Base-by-base conservation (phyloP, 2,329 filamentous ascomycete species). In the Fusarium subtropicale region DNA sequence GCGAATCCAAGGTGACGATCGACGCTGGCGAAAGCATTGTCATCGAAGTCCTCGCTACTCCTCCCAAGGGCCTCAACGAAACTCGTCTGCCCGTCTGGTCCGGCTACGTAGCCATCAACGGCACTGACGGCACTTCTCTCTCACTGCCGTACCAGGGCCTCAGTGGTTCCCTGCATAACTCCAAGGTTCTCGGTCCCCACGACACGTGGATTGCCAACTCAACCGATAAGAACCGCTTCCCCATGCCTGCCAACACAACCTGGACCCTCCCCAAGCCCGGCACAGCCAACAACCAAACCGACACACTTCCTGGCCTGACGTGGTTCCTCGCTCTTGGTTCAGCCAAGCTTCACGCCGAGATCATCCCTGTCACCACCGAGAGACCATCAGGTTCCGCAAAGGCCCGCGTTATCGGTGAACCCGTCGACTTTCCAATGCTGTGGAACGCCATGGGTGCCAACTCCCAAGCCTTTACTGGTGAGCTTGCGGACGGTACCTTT, bases 261-360 rank as follows among this genome's bases (percentile, higher is more conserved):
- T 85, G 84, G 60, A 66, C 73, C 1, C 76, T 86, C 6, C 83
- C 84, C 4, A 76, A 76, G 12, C 78, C 78, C 0, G 83, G 82
- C 41, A 77, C 75, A 2, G 47, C 65, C 12, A 71, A 66, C 47
- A 68, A 68, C 51, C 75, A 76, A 20, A 74, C 74, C 7, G 63
- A 74, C 30, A 73, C 75, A 11, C 73, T 83, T 16, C 84, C 85
- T 18, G 73, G 77, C 8, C 70, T 85, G 5, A 80, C 81, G 1
- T 68, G 81, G 57, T 75, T 78, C 45, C 68, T 86, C 7, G 78
- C 80, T 22, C 81, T 87, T 22, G 86, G 86, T 34, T 82, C 82
- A 3, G 74, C 79, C 4, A 76, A 79, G 11, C 55, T 87, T 9
- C 81, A 79, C 47, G 78, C 80, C 60, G 81, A 86, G 59, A 73